phyloP scores from a whole-genome alignment of 495 filamentous ascomycete species.

The Baudoinia panamericana region DNA sequence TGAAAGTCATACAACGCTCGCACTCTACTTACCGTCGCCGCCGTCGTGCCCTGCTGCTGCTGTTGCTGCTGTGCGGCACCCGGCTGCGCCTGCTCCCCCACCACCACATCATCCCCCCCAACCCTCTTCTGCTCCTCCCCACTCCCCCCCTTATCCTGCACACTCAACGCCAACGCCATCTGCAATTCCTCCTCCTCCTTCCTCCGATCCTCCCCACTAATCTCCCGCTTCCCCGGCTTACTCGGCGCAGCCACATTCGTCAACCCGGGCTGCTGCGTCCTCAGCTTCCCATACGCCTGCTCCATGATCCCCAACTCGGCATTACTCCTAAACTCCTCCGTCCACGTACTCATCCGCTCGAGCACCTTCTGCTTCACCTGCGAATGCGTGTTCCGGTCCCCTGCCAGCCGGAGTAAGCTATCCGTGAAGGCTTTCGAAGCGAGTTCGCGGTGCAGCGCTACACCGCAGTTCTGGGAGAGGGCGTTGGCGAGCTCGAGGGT shows the following conservation, averaged over 20 bases:
- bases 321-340: conserved; percentile 81
- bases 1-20: conserved; percentile 88
- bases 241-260: conserved; percentile 89
- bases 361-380: conserved; percentile 95
- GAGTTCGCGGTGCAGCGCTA: conserved; percentile 82
- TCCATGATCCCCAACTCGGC: conserved; percentile 96
- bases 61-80: conserved; percentile 1
- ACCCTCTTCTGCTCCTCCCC: background rate
- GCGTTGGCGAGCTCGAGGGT: conserved; percentile 94
- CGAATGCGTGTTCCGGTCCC: conserved; percentile 85
- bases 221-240: conserved; percentile 78
- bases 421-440: conserved; percentile 93
- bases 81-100: conserved; percentile 1
- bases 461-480: conserved; percentile 86
- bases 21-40: conserved; percentile 93
- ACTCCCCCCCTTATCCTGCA: conserved; percentile 45
- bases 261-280: conserved; percentile 75
- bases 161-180: conserved; percentile 82
- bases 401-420: conserved; percentile 76
- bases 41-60: conserved; percentile 58
- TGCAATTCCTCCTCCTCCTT: conserved; percentile 97
- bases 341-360: conserved; percentile 93
- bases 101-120: background rate
- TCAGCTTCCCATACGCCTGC: conserved; percentile 81
- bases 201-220: conserved; percentile 78